Evolutionary conservation across 805 yeast genomes (phyloP).

Genomic region (Candida sphagnicola): DNA sequence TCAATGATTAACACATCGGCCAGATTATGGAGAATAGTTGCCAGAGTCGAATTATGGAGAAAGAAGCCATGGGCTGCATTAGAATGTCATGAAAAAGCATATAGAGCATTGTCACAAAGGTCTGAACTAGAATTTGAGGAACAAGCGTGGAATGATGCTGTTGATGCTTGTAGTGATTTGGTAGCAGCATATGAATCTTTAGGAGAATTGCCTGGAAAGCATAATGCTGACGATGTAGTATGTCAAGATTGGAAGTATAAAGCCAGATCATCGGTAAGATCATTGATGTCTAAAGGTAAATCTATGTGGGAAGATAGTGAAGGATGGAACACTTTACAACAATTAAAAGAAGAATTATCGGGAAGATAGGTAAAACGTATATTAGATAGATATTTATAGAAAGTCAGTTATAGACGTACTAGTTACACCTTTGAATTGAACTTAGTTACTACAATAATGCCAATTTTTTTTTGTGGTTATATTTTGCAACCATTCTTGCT

Average conservation of each 20-base stretch:
- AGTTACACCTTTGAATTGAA: too few relatives aligned
- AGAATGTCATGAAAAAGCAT: slow-evolving; percentile 83
- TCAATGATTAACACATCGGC: slow-evolving; percentile 61
- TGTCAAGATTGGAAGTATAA: slow-evolving; percentile 92
- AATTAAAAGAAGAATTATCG: slow-evolving; percentile 44
- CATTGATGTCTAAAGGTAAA: slow-evolving; percentile 76
- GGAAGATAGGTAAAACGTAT: neutral
- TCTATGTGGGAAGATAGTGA: slow-evolving; percentile 74
- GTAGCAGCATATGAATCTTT: slow-evolving; percentile 82
- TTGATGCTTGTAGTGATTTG: slow-evolving; percentile 71
- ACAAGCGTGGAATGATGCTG: slow-evolving; percentile 69
- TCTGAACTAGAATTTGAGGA: slow-evolving; percentile 65
- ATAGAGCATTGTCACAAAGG: slow-evolving; percentile 60
- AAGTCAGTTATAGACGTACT: neutral
- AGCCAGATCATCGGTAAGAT: slow-evolving; percentile 66
- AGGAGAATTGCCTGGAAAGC: slow-evolving; percentile 80
- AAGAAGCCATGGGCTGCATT: slow-evolving; percentile 83
- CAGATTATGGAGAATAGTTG: slow-evolving; percentile 78
- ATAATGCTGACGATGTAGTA: slow-evolving; percentile 78
- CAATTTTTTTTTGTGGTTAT: too few relatives aligned
- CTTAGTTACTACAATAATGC: too few relatives aligned
- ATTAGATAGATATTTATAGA: neutral
- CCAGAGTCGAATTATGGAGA: slow-evolving; percentile 85
- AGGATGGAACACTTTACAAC: slow-evolving; percentile 66
- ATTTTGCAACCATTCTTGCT: too few relatives aligned